phyloP scores from a whole-genome alignment of 2,329 filamentous ascomycete species.

The Colletotrichum sp. region DNA sequence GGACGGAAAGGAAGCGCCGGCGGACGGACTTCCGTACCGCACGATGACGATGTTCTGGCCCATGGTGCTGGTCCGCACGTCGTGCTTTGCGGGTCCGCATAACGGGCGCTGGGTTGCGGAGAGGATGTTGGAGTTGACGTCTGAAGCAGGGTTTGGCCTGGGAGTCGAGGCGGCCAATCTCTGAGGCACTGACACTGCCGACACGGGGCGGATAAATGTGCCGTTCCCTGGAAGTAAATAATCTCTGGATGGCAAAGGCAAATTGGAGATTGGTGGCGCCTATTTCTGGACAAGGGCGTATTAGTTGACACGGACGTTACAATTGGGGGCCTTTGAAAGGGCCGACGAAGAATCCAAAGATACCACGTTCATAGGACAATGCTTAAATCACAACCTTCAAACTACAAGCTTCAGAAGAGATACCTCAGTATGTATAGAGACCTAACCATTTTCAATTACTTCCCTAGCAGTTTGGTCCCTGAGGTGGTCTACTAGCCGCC shows the following conservation, averaged over 20 bases:
- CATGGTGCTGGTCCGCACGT: constrained; percentile 7
- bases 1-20: not conserved
- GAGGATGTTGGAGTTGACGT: constrained; percentile 7
- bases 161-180: not conserved
- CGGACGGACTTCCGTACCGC: not conserved
- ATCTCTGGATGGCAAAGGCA: not conserved
- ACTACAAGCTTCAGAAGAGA: not conserved
- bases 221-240: too few species aligned
- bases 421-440: not conserved
- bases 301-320: too few species aligned
- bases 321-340: too few species aligned
- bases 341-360: not conserved
- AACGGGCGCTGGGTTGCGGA: constrained; percentile 7
- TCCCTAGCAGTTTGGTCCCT: not conserved
- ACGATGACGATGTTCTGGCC: constrained; percentile 19
- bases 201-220: not conserved
- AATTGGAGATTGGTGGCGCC: not conserved
- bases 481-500: not conserved
- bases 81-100: not conserved
- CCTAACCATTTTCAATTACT: too few species aligned
- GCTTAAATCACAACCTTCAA: not conserved
- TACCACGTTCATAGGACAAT: not conserved
- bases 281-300: not conserved
- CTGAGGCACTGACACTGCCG: not conserved
- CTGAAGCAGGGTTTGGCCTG: constrained; percentile 3